Evolutionary conservation across 169 alveolate species (phyloP), one percentile per base, ranked within the genome.

Genomic region (Babesia ovis): DNA sequence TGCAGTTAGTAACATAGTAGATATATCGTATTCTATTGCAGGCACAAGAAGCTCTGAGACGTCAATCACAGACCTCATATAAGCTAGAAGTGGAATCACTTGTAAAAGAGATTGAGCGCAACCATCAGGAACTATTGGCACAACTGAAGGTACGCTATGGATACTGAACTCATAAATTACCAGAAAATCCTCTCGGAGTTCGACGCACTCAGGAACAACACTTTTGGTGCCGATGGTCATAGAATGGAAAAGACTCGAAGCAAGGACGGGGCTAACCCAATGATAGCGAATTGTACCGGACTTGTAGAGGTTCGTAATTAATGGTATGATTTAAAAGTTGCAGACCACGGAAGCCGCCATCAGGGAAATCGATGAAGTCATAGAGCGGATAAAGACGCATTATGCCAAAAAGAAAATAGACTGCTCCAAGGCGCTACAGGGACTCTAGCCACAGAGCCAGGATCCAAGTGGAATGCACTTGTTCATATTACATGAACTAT

Each of bases 311-410:
- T 62, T 6, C 8, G 66, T 39, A 9, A 25, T 0, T 18, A 6
- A 3, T 32, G 1, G 18, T 8, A 8, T 12, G 35, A 31, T 0
- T n/a, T 20, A 9, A 16, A 29, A 23, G 14, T 41, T 50, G 14
- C 64, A 74, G 84, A 27, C 25, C 39, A 74, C 84, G 9, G 84
- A 74, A 42, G 34, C 56, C n/a, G 68, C 84, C 20, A 55, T 74
- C 2, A 74, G 61, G 35, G 84, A 64, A 31, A 74, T 74, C 43
- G 84, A 74, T 39, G 55, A 31, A 20, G 67, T 74, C 16, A 51
- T 74, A 3, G 58, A 74, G 59, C 55, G 57, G 27, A 74, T 74
- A 4, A 62, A 37, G 60, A 62, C 37, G 27, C 84, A 74, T 20
- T 74, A 74, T 31, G 69, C 39, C 23, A 74, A 62, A 43, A 74